These are phyloP conservation scores for Chrysanthemum seticuspe DNA, from an alignment of 129 eudicot genomes.

Conservation along the genomic window DNA sequence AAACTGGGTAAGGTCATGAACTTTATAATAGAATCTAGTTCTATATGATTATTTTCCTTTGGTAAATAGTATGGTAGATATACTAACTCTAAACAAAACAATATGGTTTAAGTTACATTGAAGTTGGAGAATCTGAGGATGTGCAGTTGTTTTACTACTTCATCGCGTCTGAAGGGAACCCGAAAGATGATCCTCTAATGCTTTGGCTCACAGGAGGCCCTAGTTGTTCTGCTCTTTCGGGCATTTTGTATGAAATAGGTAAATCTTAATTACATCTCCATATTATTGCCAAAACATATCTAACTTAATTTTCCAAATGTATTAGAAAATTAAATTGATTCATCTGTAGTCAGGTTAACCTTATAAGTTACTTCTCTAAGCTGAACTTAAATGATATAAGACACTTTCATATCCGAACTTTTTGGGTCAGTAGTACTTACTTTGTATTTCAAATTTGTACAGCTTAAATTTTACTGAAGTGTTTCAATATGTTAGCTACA, in stretches of 20 bases:
- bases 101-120: constrained; percentile 12
- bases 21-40: too few species aligned
- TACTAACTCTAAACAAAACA: neutral
- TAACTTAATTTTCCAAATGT: neutral
- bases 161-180: constrained; percentile 12
- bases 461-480: too few species aligned
- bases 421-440: too few species aligned
- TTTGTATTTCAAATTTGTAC: too few species aligned
- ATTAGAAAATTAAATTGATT: too few species aligned
- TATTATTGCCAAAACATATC: neutral
- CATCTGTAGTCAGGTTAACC: too few species aligned
- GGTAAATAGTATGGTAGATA: neutral
- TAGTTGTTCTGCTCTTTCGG: constrained; percentile 10
- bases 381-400: too few species aligned
- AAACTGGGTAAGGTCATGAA: constrained; percentile 10
- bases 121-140: neutral
- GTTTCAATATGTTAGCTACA: too few species aligned
- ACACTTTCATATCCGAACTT: too few species aligned
- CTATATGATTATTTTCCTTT: neutral
- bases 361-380: too few species aligned
- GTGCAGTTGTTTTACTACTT: constrained; percentile 10
- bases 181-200: constrained; percentile 9
- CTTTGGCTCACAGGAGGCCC: constrained; percentile 13
- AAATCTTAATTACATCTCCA: neutral
- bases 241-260: constrained; percentile 9